phyloP scores from a whole-genome alignment of 1,139 yeast species.

The Blastobotrys indianensis region DNA sequence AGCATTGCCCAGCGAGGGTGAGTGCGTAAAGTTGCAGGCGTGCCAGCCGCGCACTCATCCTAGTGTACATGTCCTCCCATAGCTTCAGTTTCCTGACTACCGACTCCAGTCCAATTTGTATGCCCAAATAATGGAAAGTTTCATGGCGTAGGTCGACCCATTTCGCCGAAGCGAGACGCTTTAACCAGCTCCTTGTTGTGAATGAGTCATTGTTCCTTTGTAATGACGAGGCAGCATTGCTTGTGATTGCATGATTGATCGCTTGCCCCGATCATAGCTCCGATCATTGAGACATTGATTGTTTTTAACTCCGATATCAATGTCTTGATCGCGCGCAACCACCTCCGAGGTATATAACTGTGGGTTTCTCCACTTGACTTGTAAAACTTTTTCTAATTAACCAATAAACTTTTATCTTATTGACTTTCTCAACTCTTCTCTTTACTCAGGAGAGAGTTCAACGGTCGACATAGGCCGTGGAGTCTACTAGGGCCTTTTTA shows the following conservation, averaged over 20 bases:
- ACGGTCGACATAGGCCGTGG: neutral
- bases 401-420: neutral
- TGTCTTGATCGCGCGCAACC: neutral
- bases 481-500: neutral
- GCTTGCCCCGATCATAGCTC: neutral
- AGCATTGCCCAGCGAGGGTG: neutral
- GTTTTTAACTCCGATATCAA: neutral
- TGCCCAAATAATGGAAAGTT: too few relatives aligned
- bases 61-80: too few relatives aligned
- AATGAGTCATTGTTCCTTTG: neutral
- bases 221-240: neutral
- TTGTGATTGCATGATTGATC: neutral
- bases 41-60: neutral
- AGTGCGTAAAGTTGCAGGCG: neutral
- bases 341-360: neutral
- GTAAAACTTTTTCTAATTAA: neutral
- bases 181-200: neutral
- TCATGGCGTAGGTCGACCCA: too few relatives aligned
- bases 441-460: neutral
- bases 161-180: too few relatives aligned
- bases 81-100: too few relatives aligned
- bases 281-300: neutral
- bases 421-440: neutral
- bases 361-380: neutral
- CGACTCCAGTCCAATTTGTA: too few relatives aligned